These are phyloP conservation scores for Aspergillus biplanus DNA, from an alignment of 495 filamentous ascomycete genomes.

Conservation along the genomic window DNA sequence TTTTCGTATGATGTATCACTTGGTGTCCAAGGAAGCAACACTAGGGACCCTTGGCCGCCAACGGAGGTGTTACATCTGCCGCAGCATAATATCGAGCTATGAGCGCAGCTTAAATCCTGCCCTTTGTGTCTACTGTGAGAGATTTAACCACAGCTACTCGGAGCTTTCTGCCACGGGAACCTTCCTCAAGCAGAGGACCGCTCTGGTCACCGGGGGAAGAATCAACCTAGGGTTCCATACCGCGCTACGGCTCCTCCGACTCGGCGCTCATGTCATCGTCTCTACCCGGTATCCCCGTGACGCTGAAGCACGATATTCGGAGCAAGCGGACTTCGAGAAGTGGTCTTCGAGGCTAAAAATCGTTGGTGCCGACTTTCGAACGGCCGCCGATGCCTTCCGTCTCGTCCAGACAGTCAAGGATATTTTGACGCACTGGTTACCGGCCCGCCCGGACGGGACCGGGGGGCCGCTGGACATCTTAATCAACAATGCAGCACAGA, in stretches of 20 bases:
- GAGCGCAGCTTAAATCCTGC: constrained; percentile 18
- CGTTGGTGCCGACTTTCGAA: constrained; percentile 51
- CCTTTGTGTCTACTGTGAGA: constrained; percentile 46
- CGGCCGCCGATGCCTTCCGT: constrained; percentile 47
- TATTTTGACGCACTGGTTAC: constrained; percentile 32
- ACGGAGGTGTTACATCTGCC: constrained; percentile 49
- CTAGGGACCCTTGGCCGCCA: background rate
- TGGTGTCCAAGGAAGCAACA: background rate
- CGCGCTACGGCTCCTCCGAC: constrained; percentile 47
- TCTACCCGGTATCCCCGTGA: constrained; percentile 50
- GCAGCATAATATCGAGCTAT: constrained; percentile 24
- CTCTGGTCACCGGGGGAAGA: constrained; percentile 53
- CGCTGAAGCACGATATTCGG: constrained; percentile 42
- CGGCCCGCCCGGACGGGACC: background rate
- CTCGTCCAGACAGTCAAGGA: constrained; percentile 35
- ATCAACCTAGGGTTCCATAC: constrained; percentile 50
- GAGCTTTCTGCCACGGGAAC: constrained; percentile 1
- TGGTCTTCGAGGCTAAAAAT: constrained; percentile 42
- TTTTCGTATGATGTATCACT: constrained; percentile 9
- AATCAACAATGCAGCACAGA: constrained; percentile 57
- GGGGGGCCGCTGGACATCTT: constrained; percentile 40
- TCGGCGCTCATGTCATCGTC: constrained; percentile 53
- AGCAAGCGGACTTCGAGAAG: constrained; percentile 34
- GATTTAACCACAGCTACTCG: constrained; percentile 41
- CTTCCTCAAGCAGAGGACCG: constrained; percentile 27